Conservation (phyloP, 2,329 filamentous ascomycete genomes). For the Paecilomyces sp. region DNA sequence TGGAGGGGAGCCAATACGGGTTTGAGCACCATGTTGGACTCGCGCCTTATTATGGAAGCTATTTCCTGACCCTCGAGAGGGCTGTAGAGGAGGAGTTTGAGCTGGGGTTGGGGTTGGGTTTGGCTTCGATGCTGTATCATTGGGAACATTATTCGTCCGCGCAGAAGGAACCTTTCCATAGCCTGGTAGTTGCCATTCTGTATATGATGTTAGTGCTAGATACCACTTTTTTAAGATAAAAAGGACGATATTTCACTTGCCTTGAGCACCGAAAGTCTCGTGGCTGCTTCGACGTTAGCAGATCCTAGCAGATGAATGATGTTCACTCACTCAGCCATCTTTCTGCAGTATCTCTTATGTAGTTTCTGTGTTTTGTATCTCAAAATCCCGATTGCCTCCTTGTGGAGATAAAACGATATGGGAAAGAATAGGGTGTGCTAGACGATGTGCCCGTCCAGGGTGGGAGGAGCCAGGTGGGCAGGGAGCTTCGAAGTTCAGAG, state of each 20-base stretch:
- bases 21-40: not conserved
- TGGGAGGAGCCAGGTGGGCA: not conserved
- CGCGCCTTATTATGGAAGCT: not conserved
- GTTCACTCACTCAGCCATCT: not conserved
- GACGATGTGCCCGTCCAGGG: not conserved
- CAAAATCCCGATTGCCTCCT: not conserved
- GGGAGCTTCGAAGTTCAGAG: not conserved
- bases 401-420: not conserved
- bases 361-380: not conserved
- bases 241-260: slow-evolving; percentile 5
- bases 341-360: not conserved
- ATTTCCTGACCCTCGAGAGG: not conserved
- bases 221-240: not conserved
- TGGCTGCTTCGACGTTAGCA: slow-evolving; percentile 8
- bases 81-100: not conserved
- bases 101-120: not conserved
- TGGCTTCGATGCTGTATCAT: not conserved
- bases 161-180: slow-evolving; percentile 9
- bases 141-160: not conserved
- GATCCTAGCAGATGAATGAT: not conserved
- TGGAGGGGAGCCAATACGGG: not conserved
- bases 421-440: not conserved
- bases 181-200: slow-evolving; percentile 17
- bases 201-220: not conserved
- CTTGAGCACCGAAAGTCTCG: slow-evolving; percentile 16